Evolutionary conservation across 2,329 filamentous ascomycete species (phyloP), one percentile per base, ranked within the genome.

Genomic region (Truncatella angustata): DNA sequence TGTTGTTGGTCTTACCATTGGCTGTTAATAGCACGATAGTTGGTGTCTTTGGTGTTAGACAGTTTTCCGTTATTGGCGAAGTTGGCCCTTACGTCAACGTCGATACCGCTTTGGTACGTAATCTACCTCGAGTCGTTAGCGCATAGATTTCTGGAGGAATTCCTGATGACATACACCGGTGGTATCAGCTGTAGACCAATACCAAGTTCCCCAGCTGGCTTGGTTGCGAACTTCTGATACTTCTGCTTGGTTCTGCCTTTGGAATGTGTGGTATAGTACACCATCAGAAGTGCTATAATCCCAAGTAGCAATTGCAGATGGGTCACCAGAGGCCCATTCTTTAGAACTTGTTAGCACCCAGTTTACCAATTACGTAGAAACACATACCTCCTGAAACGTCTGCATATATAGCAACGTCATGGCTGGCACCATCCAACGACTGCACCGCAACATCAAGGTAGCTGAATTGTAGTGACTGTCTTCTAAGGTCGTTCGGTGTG

Each of bases 131-230:
- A 9, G 20, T 5, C n/a, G 51, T 64, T 52, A 64, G 40, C 5
- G 16, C 56, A 24, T 9, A n/a, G 5, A 12, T 23, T 9, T 16
- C 24, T 5, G 14, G 28, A 9, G n/a, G 24, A 37, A n/a, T n/a
- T n/a, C n/a, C n/a, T n/a, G n/a, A n/a, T n/a, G 7, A 68, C 73
- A 63, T 66, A 75, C 72, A 21, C 76, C 77, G 18, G 68, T 63
- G 12, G 76, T 66, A 49, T 78, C 74, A 23, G 84, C 81, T 3
- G 82, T 91, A 11, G 87, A 85, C 67, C 91, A 91, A 68, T 63
- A 67, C 72, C 92, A 81, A 47, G 81, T 85, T 2, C 91, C 91
- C 91, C 91, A 96, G 71, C 91, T 87, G 0, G 89, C 81, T 58
- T 87, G 85, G 61, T 95, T 86, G 36, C 72, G 72, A 11, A 73